Conservation (phyloP, 176 grass and related monocot species). For the Triticum monococcum region DNA sequence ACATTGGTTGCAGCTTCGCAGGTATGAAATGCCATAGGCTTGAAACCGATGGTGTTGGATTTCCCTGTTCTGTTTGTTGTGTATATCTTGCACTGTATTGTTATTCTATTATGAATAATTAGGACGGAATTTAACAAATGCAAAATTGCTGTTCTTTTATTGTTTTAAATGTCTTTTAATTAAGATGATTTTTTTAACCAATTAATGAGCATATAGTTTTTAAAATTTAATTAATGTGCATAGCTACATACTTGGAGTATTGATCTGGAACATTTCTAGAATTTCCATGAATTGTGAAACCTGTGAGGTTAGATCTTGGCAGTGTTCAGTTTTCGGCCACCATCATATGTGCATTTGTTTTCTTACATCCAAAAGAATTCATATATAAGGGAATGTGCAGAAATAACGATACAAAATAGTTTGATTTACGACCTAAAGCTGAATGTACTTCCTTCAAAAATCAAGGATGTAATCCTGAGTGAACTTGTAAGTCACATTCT, state of each 20-base stretch:
- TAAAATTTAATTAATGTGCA: neutral
- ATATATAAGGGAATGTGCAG: neutral
- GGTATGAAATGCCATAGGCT: neutral
- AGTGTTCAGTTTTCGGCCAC: neutral
- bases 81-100: neutral
- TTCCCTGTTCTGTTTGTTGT: neutral
- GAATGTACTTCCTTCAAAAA: conserved; percentile 30
- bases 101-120: neutral
- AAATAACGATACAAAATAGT: neutral
- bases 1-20: neutral
- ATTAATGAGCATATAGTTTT: neutral
- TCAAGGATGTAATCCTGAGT: conserved; percentile 20
- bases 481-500: conserved; percentile 24
- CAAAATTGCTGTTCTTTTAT: neutral
- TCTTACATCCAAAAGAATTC: neutral
- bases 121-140: neutral
- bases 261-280: neutral
- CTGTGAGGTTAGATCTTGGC: neutral
- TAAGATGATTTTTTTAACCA: neutral
- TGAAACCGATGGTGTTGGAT: neutral
- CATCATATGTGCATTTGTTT: neutral
- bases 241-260: neutral
- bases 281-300: neutral
- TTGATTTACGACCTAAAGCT: conserved; percentile 4
- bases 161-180: neutral